Conservation (phyloP, 176 grass and related monocot species). For the Cenchrus purpureus region DNA sequence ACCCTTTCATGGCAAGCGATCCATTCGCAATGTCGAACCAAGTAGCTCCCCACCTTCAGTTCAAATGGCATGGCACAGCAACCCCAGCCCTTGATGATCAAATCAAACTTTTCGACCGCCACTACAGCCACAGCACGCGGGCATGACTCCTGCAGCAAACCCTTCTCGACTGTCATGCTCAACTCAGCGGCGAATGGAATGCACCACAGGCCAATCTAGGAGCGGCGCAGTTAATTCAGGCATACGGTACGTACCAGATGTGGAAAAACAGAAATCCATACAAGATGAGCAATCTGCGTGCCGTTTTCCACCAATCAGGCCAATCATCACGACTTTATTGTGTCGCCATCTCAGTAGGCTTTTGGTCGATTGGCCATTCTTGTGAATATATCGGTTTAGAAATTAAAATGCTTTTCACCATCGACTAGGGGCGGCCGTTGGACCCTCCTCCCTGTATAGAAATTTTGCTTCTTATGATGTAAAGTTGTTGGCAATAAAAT, state of each 20-base stretch:
- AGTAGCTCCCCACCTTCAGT: constrained; percentile 69
- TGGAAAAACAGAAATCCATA: constrained; percentile 16
- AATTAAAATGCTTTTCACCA: not conserved
- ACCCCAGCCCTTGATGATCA: constrained; percentile 61
- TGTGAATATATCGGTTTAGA: constrained; percentile 35
- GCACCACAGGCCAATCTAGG: constrained; percentile 57
- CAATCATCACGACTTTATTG: constrained; percentile 10
- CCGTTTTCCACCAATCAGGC: constrained; percentile 8
- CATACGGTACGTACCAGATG: not conserved
- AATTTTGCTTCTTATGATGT: constrained; percentile 11
- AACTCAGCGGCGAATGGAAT: constrained; percentile 42
- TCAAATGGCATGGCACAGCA: constrained; percentile 75
- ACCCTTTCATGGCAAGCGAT: constrained; percentile 83
- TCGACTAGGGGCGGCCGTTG: not conserved
- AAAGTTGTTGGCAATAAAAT: constrained; percentile 3
- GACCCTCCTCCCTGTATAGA: constrained; percentile 30
- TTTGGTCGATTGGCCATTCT: constrained; percentile 42
- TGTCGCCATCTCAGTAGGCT: constrained; percentile 10
- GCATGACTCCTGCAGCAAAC: constrained; percentile 40
- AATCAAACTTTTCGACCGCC: constrained; percentile 58
- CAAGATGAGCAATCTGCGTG: constrained; percentile 1
- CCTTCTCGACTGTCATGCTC: too few species aligned
- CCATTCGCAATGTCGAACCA: constrained; percentile 69
- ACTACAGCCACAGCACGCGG: constrained; percentile 36
- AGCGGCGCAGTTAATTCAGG: constrained; percentile 51